phyloP scores from a whole-genome alignment of 495 filamentous ascomycete species.

The Penicillium angulare region DNA sequence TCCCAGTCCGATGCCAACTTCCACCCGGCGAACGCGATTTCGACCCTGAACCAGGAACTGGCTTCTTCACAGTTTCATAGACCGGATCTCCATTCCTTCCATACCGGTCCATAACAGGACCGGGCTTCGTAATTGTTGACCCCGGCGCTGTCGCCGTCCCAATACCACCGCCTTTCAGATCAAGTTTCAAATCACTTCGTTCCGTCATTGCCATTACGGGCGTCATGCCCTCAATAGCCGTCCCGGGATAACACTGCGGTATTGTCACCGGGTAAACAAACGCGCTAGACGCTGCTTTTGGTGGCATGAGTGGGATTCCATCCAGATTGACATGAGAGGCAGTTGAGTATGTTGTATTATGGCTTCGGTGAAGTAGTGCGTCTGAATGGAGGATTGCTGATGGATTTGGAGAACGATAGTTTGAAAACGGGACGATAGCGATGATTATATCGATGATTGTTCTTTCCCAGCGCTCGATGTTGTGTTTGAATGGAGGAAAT shows the following conservation, averaged over 20 bases:
- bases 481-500: slow-evolving; percentile 10
- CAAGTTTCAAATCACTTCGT: background rate
- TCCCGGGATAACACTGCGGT: slow-evolving; percentile 6
- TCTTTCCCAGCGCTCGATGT: slow-evolving; percentile 13
- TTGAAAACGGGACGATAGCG: slow-evolving; percentile 9
- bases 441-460: slow-evolving; percentile 11
- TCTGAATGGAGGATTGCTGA: slow-evolving; percentile 3
- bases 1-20: no score
- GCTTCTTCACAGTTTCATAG: slow-evolving; percentile 6
- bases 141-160: background rate
- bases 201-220: background rate
- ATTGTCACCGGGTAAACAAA: background rate
- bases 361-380: background rate
- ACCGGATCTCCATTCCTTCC: background rate
- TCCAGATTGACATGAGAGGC: background rate
- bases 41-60: no score
- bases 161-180: no score
- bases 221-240: background rate
- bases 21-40: no score
- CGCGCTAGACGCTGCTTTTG: background rate
- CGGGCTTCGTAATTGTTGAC: background rate
- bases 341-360: background rate
- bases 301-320: background rate
- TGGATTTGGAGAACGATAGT: slow-evolving; percentile 16
- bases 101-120: background rate